These are phyloP conservation scores for Geotrichum australiense DNA, from an alignment of 1,139 yeast genomes.

Conservation along the genomic window DNA sequence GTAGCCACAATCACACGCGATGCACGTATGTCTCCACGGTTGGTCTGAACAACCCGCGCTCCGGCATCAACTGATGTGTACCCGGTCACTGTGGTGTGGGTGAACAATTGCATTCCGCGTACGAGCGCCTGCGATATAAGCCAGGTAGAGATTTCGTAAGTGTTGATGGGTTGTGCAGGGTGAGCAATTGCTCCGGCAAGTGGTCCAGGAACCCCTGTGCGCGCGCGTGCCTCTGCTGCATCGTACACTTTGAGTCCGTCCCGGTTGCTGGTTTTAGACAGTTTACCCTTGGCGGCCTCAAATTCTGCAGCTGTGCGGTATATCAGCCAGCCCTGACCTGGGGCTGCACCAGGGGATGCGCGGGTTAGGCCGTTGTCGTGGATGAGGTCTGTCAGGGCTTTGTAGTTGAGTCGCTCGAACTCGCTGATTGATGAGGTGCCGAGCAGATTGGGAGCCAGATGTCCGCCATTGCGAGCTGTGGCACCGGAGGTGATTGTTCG, in stretches of 20 bases:
- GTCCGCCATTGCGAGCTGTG: slow-evolving; percentile 47
- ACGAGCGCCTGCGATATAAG: slow-evolving; percentile 31
- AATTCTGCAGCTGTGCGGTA: slow-evolving; percentile 22
- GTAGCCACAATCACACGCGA: slow-evolving; percentile 38
- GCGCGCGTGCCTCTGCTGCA: slow-evolving; percentile 20
- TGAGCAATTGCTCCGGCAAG: slow-evolving; percentile 33
- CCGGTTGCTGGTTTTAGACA: slow-evolving; percentile 17
- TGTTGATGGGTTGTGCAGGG: slow-evolving; percentile 41
- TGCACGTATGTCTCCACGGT: slow-evolving; percentile 33
- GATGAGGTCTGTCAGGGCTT: slow-evolving; percentile 23
- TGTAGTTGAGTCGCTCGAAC: slow-evolving; percentile 26
- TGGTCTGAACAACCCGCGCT: slow-evolving; percentile 28
- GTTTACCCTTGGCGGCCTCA: slow-evolving; percentile 18
- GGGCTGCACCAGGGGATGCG: slow-evolving; percentile 25
- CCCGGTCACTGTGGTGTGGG: slow-evolving; percentile 34
- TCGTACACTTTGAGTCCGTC: slow-evolving; percentile 16
- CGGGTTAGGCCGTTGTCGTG: slow-evolving; percentile 35
- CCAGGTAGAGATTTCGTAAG: slow-evolving; percentile 36
- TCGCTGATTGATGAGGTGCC: slow-evolving; percentile 24
- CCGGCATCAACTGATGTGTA: slow-evolving; percentile 23
- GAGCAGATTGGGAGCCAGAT: slow-evolving; percentile 37
- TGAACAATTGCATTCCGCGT: slow-evolving; percentile 37
- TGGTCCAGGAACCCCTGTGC: slow-evolving; percentile 19
- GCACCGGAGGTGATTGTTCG: slow-evolving; percentile 43
- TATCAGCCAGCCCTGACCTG: slow-evolving; percentile 35